These are phyloP conservation scores for Pyricularia pennisetigena DNA, from an alignment of 2,329 filamentous ascomycete species.

Conservation along the genomic window DNA sequence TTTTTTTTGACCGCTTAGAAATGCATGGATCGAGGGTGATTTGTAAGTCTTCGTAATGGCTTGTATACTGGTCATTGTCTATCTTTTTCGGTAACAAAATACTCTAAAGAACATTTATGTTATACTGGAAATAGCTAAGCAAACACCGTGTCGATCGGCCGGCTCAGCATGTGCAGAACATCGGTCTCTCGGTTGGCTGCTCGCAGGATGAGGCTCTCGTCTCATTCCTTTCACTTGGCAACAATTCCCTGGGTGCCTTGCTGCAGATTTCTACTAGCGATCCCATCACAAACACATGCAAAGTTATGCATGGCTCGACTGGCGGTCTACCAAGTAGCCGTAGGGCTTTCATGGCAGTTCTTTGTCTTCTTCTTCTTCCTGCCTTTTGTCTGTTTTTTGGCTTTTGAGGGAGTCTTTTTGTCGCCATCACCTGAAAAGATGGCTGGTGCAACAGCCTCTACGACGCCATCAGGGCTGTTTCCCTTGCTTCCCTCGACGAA, in stretches of 20 bases:
- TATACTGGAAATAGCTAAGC: background rate
- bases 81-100: background rate
- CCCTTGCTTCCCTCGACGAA: background rate
- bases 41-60: background rate
- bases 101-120: background rate
- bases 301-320: background rate
- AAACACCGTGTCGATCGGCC: background rate
- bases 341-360: background rate
- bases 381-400: too few species aligned
- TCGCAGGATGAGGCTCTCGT: background rate
- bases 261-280: background rate
- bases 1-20: background rate
- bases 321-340: background rate
- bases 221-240: background rate
- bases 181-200: too few species aligned
- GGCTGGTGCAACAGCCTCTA: background rate
- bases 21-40: background rate
- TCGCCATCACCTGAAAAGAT: background rate
- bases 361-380: background rate
- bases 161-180: background rate
- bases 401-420: background rate
- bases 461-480: background rate
- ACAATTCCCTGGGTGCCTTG: background rate
- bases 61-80: background rate
- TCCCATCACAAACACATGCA: conserved; percentile 13